Evolutionary conservation across 768 basidiomycete genomes (phyloP), one percentile per base, ranked within the genome.

Genomic region (Mycena haematopus): DNA sequence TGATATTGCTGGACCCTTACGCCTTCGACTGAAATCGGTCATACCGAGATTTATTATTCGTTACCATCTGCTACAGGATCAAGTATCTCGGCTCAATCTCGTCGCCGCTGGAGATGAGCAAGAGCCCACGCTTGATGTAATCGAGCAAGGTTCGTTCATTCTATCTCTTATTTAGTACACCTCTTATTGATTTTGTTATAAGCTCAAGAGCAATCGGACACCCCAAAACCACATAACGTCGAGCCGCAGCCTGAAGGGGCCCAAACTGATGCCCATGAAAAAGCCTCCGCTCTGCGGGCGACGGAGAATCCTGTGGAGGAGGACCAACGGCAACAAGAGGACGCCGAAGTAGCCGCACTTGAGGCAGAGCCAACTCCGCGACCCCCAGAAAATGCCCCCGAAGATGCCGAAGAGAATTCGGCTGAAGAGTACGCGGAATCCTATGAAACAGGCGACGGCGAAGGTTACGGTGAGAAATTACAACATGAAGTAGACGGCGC

Each of bases 11-110:
- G 90, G 90, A 31, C 87, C 87, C 7, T 79, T 92, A 52, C 86
- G 87, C 44, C 76, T 91, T 46, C 79, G 78, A 54, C 73, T 91
- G 47, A 82, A 78, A 52, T 69, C 78, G 10, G 67, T 73, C 31
- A 64, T 73, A 0, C 86, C 90, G 35, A 82, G 90, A 51, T 91
- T 92, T 65, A 88, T 89, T 44, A 74, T 80, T 29, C 87, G 87
- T 50, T 92, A 88, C 69, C 86, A 85, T 58, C 69, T 79, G 36
- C 78, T 92, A 42, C 87, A 88, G 70, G 85, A 86, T 36, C 81
- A 87, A 62, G 75, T 89, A 5, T 52, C 73, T 22, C 73, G 74
- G 54, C 65, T 76, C 6, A 69, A 72, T 53, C 27, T 72, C 7
- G 60, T 59, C 42, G 62, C 67, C 35, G 57, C 56, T 45, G 62